Evolutionary conservation across 805 yeast genomes (phyloP).

Genomic region (Myxozyma udenii): DNA sequence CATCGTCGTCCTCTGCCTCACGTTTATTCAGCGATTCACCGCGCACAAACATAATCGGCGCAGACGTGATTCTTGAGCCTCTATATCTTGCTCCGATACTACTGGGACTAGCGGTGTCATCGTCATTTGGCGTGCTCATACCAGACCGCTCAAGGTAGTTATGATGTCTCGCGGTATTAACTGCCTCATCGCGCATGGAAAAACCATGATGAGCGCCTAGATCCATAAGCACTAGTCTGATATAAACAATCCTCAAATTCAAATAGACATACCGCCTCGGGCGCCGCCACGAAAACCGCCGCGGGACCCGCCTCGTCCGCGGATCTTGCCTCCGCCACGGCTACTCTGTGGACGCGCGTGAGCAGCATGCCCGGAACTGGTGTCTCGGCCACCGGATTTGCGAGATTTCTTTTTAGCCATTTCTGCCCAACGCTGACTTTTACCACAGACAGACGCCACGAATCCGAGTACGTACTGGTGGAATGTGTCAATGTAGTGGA

Average conservation of each 20-base stretch:
- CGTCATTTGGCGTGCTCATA: no score
- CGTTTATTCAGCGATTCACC: not conserved
- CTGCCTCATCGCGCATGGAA: constrained; percentile 22
- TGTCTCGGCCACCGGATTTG: not conserved
- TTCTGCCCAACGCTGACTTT: no score
- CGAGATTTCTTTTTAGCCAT: not conserved
- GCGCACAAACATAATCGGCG: not conserved
- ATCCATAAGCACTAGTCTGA: not conserved
- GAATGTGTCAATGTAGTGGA: no score
- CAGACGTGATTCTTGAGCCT: no score
- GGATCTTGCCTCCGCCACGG: not conserved
- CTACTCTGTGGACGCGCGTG: no score
- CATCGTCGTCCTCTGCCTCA: constrained; percentile 3
- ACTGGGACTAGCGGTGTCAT: no score
- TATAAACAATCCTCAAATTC: not conserved
- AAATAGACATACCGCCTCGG: not conserved
- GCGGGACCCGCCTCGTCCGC: not conserved
- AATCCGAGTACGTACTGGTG: no score
- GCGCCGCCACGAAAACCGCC: no score
- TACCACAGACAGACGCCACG: no score
- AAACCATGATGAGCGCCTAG: constrained; percentile 8
- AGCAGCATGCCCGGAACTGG: no score
- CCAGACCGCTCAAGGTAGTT: no score
- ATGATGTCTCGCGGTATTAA: constrained; percentile 2
- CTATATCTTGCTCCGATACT: no score